These are phyloP conservation scores for Pachysandra terminalis DNA, from an alignment of 164 flowering plant genomes.

Conservation along the genomic window DNA sequence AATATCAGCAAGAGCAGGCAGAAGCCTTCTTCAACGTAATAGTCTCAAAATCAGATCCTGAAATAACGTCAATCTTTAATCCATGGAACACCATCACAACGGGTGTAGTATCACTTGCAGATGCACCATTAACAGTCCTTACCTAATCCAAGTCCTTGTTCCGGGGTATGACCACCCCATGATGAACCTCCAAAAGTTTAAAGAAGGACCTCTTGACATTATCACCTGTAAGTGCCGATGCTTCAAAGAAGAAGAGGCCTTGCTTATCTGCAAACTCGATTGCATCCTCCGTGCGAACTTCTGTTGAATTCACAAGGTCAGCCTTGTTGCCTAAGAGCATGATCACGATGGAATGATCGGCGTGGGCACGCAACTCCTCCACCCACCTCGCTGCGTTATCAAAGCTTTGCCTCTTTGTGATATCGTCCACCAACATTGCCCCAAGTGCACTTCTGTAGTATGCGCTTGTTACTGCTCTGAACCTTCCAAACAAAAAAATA, in stretches of 20 bases:
- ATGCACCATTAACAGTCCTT: conserved; percentile 1
- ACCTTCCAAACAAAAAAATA: conserved; percentile 26
- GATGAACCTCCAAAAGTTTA: conserved; percentile 45
- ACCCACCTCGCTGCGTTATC: conserved; percentile 72
- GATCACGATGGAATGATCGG: conserved; percentile 61
- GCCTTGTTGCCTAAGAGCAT: conserved; percentile 69
- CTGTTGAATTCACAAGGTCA: conserved; percentile 49
- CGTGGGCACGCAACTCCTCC: conserved; percentile 61
- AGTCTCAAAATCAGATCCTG: conserved; percentile 53
- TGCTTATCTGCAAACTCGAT: conserved; percentile 55
- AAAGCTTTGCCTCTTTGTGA: conserved; percentile 54
- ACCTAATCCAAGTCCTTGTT: conserved; percentile 40
- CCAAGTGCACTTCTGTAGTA: conserved; percentile 80
- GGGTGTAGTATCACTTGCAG: conserved; percentile 12
- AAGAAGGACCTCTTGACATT: conserved; percentile 59
- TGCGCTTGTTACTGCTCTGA: conserved; percentile 75
- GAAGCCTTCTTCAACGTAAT: conserved; percentile 60
- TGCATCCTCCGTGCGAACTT: conserved; percentile 53
- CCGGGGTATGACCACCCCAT: conserved; percentile 35
- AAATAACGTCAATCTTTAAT: conserved; percentile 41
- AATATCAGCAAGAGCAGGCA: conserved; percentile 44
- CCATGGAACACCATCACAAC: conserved; percentile 31
- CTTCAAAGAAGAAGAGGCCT: conserved; percentile 59
- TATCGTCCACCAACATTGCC: conserved; percentile 70
- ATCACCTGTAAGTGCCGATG: conserved; percentile 62